phyloP scores from a whole-genome alignment of 441 rosid species.

The Bocquillonia castaneifolia region DNA sequence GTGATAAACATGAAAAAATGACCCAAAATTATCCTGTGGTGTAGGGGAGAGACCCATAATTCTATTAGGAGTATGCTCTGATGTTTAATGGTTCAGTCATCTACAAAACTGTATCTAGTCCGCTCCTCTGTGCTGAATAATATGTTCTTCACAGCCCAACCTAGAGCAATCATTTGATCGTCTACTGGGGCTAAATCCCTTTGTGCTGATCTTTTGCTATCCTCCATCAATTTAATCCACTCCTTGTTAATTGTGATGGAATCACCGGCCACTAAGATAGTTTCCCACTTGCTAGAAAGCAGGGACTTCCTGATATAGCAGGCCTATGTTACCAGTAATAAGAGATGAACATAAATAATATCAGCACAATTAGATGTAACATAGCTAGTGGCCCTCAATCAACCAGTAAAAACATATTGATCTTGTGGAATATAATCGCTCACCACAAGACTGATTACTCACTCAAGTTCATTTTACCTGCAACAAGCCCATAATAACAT shows the following conservation, averaged over 20 bases:
- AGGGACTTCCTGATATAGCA: slow-evolving; percentile 49
- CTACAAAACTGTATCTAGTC: slow-evolving; percentile 52
- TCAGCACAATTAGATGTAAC: not conserved
- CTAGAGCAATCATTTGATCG: slow-evolving; percentile 47
- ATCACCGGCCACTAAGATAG: slow-evolving; percentile 16
- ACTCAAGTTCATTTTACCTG: slow-evolving; percentile 40
- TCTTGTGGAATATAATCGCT: not conserved
- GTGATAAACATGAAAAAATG: not conserved
- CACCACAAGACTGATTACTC: not conserved
- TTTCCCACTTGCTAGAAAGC: slow-evolving; percentile 29
- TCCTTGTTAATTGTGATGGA: slow-evolving; percentile 24
- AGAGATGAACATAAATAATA: not conserved
- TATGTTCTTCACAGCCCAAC: slow-evolving; percentile 70
- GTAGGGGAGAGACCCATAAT: slow-evolving; percentile 4
- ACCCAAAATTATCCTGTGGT: slow-evolving; percentile 11
- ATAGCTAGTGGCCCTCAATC: not conserved
- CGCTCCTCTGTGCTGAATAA: slow-evolving; percentile 58
- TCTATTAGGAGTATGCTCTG: not conserved
- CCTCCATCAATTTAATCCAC: slow-evolving; percentile 44
- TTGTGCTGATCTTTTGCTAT: slow-evolving; percentile 38
- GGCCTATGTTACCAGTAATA: slow-evolving; percentile 34
- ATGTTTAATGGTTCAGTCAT: slow-evolving; percentile 31
- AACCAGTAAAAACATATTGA: not conserved
- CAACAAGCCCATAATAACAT: slow-evolving; percentile 46
- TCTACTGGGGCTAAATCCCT: slow-evolving; percentile 31